Conservation (phyloP, 2,329 filamentous ascomycete species). For the Beauveria australis region DNA sequence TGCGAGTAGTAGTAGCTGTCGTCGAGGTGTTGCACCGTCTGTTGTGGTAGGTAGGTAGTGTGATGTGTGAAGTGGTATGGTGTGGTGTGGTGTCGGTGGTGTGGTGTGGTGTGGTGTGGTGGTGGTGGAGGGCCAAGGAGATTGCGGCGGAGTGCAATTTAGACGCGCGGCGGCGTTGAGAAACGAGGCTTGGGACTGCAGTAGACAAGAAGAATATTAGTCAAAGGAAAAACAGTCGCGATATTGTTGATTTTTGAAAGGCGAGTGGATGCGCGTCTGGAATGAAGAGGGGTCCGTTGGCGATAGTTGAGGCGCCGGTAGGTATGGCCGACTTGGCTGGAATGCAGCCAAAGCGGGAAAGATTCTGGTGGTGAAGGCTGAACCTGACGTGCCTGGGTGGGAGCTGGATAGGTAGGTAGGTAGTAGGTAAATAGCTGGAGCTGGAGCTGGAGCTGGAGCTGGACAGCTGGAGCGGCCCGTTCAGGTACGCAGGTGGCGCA, state of each 20-base stretch:
- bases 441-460: no score
- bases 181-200: background rate
- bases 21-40: constrained; percentile 1
- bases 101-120: background rate
- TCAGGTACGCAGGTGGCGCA: constrained; percentile 9
- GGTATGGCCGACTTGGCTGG: background rate
- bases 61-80: background rate
- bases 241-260: constrained; percentile 5
- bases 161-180: background rate
- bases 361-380: background rate
- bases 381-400: background rate
- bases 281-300: constrained; percentile 7
- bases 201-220: background rate
- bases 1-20: background rate
- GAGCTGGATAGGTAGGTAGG: background rate
- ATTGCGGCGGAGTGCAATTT: constrained; percentile 7
- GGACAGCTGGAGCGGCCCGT: background rate
- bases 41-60: background rate
- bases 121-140: background rate
- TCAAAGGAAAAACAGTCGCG: background rate
- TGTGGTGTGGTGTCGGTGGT: background rate
- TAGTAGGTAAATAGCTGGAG: background rate
- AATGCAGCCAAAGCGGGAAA: background rate
- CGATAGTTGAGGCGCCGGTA: background rate
- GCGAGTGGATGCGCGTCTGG: constrained; percentile 8